These are phyloP conservation scores for Linderina pennispora DNA, from an alignment of 192 early-diverging fungal species.

Conservation along the genomic window DNA sequence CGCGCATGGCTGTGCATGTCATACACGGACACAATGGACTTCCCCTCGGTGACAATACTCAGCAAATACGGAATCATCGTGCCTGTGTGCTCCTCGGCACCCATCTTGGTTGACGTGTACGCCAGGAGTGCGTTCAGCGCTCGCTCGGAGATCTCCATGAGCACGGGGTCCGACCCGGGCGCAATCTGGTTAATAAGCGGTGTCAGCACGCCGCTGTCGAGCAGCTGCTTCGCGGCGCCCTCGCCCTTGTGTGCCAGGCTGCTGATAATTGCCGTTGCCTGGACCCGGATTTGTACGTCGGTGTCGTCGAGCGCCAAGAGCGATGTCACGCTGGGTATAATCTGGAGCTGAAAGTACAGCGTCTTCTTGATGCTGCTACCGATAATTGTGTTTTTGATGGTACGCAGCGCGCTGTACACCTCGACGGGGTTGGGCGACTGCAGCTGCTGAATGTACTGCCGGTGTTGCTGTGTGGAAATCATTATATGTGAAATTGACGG, in stretches of 20 bases:
- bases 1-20: slow-evolving; percentile 32
- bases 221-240: slow-evolving; percentile 17
- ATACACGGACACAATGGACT: slow-evolving; percentile 2
- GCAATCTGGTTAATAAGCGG: slow-evolving; percentile 32
- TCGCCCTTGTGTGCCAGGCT: slow-evolving; percentile 36
- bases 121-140: slow-evolving; percentile 40
- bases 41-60: slow-evolving; percentile 22
- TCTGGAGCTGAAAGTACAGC: slow-evolving; percentile 29
- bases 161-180: slow-evolving; percentile 11
- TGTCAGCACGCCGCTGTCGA: slow-evolving; percentile 23
- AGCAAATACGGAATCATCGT: slow-evolving; percentile 24
- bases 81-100: slow-evolving; percentile 15
- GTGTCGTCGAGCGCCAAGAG: slow-evolving; percentile 27
- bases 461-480: slow-evolving; percentile 13
- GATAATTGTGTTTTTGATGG: slow-evolving; percentile 43
- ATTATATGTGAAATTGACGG: too few species aligned
- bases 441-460: slow-evolving; percentile 23
- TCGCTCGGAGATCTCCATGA: slow-evolving; percentile 37
- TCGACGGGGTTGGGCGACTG: slow-evolving; percentile 34
- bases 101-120: slow-evolving; percentile 15
- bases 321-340: slow-evolving; percentile 27
- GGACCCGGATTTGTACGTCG: slow-evolving; percentile 29
- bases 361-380: slow-evolving; percentile 42
- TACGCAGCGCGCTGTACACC: slow-evolving; percentile 35
- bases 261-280: slow-evolving; percentile 37